Base-by-base conservation (phyloP, 176 grass and related monocot species). In the Saccharum officinarum region DNA sequence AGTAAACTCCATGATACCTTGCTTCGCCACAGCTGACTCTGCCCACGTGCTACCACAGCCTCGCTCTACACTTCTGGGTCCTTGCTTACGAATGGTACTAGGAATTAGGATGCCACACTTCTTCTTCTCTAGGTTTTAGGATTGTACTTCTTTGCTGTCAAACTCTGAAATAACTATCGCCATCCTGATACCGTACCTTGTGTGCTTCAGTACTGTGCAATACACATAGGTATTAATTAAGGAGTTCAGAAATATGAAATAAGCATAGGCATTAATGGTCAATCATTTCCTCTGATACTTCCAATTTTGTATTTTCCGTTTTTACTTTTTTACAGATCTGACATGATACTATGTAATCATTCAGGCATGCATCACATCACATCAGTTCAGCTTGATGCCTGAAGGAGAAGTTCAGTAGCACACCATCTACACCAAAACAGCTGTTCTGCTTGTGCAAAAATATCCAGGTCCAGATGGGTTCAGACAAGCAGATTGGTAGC, bases 401-500 rank as follows among this genome's bases (percentile, higher is more conserved):
- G 67, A 83, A 84, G 47, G 75, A 83, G 50, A 64, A 80, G 10
- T 4, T 62, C 26, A 15, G 9, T 69, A 52, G 26, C 49, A 76
- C 8, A 34, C 1, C 17, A 37, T 71, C 69, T 75, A 62, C 31
- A 37, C 14, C 40, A 62, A 60, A 80, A 67, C n/a, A 69, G 47
- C 50, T 64, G 18, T 26, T 76, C 33, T 80, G 71, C 70, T 22
- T 63, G 36, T 75, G 75, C 50, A 77, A 68, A 84, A 9, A 64
- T 63, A 50, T 39, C 76, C 68, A 62, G 10, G 9, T 49, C 68
- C 73, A 4, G 49, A 95, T 95, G 93, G 87, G 85, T 82, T 88
- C 85, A 73, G 87, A 92, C 68, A 95, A 88, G 75, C 87, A 95
- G 81, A 84, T 66, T 59, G 83, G 81, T 80, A 93, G 80, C 69